Percentiles rank a stretch among this genome's conserved stretches.
Conservation (phyloP, 2,329 filamentous ascomycete species). For the Colletotrichum sp. region DNA sequence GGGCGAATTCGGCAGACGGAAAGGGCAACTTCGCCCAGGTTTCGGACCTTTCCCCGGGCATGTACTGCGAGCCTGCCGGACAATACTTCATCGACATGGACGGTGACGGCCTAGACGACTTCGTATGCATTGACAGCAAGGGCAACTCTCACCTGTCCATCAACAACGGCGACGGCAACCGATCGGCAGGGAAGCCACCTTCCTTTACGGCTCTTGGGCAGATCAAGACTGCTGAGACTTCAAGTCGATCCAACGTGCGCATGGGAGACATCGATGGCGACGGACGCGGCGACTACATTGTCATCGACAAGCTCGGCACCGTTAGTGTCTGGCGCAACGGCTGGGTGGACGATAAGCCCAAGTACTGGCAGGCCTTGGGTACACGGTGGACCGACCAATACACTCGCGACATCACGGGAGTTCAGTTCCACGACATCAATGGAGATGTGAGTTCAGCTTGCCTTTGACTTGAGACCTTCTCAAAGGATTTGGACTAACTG, state of each 20-base stretch:
- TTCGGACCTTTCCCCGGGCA: neutral
- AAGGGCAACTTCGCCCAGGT: neutral
- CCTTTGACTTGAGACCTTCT: rapidly evolving
- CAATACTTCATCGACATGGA: neutral
- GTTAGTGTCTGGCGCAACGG: neutral
- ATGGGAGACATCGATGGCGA: neutral
- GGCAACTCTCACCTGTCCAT: neutral
- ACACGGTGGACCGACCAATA: neutral
- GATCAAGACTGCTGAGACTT: neutral
- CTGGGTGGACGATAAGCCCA: neutral
- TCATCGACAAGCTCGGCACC: neutral
- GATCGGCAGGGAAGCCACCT: neutral
- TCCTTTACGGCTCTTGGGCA: neutral
- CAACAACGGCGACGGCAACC: neutral
- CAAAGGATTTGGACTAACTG: rapidly evolving
- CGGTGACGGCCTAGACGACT: neutral
- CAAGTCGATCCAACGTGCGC: neutral
- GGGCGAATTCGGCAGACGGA: neutral
- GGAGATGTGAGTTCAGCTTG: neutral
- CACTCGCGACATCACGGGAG: neutral
- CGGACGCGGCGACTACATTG: neutral
- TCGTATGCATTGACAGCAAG: neutral
- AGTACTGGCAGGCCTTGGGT: neutral
- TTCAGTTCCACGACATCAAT: neutral
- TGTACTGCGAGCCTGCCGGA: neutral